Evolutionary conservation across 441 rosid species (phyloP).

Genomic region (Rhodomyrtus psidioides): DNA sequence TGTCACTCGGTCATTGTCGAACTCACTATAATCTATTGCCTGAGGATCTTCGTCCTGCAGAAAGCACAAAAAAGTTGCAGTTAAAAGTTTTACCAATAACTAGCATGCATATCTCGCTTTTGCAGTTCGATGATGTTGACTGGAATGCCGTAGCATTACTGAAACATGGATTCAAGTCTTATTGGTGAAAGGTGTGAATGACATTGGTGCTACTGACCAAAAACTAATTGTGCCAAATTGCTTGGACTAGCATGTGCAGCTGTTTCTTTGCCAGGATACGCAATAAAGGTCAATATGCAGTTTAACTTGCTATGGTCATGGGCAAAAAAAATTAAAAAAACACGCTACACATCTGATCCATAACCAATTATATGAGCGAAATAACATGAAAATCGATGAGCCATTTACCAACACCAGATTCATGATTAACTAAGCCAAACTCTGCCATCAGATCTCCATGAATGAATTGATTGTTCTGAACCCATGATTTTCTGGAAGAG

Average conservation of each 20-base stretch:
- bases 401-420: neutral
- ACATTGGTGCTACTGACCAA: neutral
- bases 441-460: constrained; percentile 40
- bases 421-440: neutral
- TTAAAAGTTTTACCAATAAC: neutral
- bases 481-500: constrained; percentile 66
- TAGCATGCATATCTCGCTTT: neutral
- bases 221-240: neutral
- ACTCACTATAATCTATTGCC: neutral
- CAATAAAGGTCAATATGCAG: neutral
- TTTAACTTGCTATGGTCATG: neutral
- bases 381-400: neutral
- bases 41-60: neutral
- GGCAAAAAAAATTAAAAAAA: neutral
- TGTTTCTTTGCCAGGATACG: neutral
- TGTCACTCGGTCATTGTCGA: neutral
- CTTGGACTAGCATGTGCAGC: neutral
- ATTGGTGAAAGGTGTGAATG: neutral
- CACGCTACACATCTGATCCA: neutral
- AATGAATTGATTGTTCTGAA: constrained; percentile 73
- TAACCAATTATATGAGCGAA: neutral
- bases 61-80: neutral
- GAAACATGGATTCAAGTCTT: neutral
- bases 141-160: neutral
- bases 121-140: neutral